phyloP scores from a whole-genome alignment of 176 grass and related monocot genomes.

The Miscanthus lutarioriparius region DNA sequence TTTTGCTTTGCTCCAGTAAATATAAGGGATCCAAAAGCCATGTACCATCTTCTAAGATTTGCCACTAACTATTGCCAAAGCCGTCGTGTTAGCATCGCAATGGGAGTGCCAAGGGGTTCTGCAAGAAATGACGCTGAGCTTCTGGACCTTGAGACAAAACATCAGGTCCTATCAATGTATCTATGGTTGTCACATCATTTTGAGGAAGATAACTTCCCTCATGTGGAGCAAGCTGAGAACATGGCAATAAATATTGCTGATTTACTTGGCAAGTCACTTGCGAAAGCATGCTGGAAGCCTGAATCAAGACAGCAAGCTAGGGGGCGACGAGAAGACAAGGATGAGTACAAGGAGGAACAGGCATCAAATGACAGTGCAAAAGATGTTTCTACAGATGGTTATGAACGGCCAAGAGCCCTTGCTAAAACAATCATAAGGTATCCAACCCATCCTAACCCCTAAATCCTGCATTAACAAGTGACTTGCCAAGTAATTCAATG shows the following conservation, averaged over 20 bases:
- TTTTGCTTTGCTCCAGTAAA: slow-evolving; percentile 95
- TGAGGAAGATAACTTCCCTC: slow-evolving; percentile 78
- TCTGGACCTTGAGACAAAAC: slow-evolving; percentile 94
- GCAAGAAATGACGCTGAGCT: slow-evolving; percentile 90
- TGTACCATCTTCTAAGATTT: slow-evolving; percentile 94
- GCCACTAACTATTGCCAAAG: slow-evolving; percentile 74
- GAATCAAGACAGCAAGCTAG: slow-evolving; percentile 70
- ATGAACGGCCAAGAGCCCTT: slow-evolving; percentile 51
- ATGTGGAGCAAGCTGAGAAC: slow-evolving; percentile 73
- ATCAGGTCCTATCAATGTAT: slow-evolving; percentile 95
- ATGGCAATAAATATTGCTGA: slow-evolving; percentile 83
- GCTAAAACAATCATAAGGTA: slow-evolving; percentile 45
- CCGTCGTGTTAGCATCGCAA: slow-evolving; percentile 73
- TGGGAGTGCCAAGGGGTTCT: slow-evolving; percentile 84
- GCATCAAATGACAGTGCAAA: slow-evolving; percentile 34
- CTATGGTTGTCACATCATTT: slow-evolving; percentile 93
- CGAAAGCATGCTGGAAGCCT: slow-evolving; percentile 81
- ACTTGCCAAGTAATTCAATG: slow-evolving; percentile 12
- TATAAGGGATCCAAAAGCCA: slow-evolving; percentile 95
- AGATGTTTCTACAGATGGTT: slow-evolving; percentile 24
- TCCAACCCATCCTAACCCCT: slow-evolving; percentile 18
- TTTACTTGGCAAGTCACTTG: slow-evolving; percentile 80
- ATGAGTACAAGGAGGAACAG: slow-evolving; percentile 23
- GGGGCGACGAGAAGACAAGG: slow-evolving; percentile 19
- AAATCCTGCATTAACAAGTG: neutral